These are phyloP conservation scores for Ceratocystis smalleyi DNA, from an alignment of 2,329 filamentous ascomycete genomes.

Conservation along the genomic window DNA sequence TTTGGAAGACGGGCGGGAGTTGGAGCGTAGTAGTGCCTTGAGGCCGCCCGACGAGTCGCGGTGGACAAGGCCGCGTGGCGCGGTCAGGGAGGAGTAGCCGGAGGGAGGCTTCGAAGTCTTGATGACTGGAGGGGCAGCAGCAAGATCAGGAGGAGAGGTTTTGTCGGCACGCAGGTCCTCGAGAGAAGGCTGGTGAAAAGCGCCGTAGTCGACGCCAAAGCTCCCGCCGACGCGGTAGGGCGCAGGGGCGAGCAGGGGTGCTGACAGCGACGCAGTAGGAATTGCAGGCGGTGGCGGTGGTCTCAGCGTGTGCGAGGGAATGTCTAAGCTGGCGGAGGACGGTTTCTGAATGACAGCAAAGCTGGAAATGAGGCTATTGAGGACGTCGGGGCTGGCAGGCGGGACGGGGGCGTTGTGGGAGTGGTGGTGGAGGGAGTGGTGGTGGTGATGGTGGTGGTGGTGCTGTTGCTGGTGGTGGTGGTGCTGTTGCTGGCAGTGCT, in stretches of 20 bases:
- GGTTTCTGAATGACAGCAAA: slow-evolving; percentile 17
- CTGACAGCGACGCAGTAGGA: not conserved
- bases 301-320: slow-evolving; percentile 6
- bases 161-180: slow-evolving; percentile 29
- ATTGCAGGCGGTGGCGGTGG: slow-evolving; percentile 11
- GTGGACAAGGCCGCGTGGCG: slow-evolving; percentile 39
- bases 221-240: slow-evolving; percentile 27
- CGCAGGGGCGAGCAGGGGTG: slow-evolving; percentile 6
- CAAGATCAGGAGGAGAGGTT: slow-evolving; percentile 41
- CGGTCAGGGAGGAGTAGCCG: slow-evolving; percentile 56
- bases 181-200: slow-evolving; percentile 39
- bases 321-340: not conserved
- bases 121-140: slow-evolving; percentile 54
- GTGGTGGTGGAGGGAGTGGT: not conserved
- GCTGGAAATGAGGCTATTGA: slow-evolving; percentile 14
- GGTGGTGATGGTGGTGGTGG: not conserved
- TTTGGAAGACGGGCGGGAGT: slow-evolving; percentile 44
- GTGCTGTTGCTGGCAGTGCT: not conserved
- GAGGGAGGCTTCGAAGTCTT: slow-evolving; percentile 70
- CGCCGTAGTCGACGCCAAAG: slow-evolving; percentile 61
- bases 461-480: not conserved
- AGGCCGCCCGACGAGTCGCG: slow-evolving; percentile 37
- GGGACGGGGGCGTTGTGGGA: slow-evolving; percentile 1
- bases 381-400: slow-evolving; percentile 14
- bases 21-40: slow-evolving; percentile 43